Evolutionary conservation across 805 yeast species (phyloP), one percentile per base, ranked within the genome.

Genomic region (Wilhelminamyces savonicus): DNA sequence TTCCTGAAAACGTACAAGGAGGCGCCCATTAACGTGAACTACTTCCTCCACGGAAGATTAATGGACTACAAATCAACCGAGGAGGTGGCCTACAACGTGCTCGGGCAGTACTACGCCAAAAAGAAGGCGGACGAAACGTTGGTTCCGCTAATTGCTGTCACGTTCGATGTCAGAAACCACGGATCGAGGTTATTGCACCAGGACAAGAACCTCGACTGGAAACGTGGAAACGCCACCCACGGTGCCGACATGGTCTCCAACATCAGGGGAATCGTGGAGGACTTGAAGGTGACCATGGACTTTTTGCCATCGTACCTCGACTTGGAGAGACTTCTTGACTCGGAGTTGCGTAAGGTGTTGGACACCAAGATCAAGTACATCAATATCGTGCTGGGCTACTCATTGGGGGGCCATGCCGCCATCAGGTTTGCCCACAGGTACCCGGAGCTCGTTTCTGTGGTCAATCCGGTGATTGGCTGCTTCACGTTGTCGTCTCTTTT

Each of bases 351-450:
- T 23, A 44, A 41, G 19, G 42, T 41, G 16, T 31, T 36, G 21
- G 45, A 44, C 5, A 36, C 45, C n/a, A 30, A 41, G 15, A 35
- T 64, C 27, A 40, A 42, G 30, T 59, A 32, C 45, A 48, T 28
- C 34, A 66, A 66, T 45, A 58, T 69, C 24, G 48, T 71, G 17
- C 42, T 63, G 9, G 83, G 82, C 1, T 58, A 59, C 23, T 73
- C 80, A 0, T 55, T 74, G 26, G 81, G 82, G 3, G 82, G 75
- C 0, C 80, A 76, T 47, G 57, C 67, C n/a, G 56, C 67, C 18
- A 71, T 72, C 57, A 50, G 67, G 40, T 62, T 52, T 48, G 74
- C 61, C 13, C 43, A 50, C 27, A 42, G 41, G 36, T 56, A 59
- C 40, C 67, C 72, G 4, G 47, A 58, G 3, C 39, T 46, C 29